These are phyloP conservation scores for Ustilago esculenta DNA, from an alignment of 1,284 basidiomycete species.

Conservation along the genomic window DNA sequence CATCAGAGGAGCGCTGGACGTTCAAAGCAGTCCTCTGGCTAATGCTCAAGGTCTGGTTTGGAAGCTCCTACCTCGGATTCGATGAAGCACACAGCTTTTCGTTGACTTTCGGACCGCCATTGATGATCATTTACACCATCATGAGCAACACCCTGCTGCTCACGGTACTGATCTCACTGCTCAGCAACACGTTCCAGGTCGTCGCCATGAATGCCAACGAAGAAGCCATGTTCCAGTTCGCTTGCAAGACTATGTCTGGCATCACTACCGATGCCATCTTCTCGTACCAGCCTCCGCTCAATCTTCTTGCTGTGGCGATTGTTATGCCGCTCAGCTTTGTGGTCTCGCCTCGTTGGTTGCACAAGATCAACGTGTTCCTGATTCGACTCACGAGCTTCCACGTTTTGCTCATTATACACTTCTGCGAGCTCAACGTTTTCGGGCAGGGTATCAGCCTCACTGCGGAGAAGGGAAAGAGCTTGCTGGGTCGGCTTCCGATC, in stretches of 20 bases:
- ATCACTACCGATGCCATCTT: constrained; percentile 89
- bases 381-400: constrained; percentile 83
- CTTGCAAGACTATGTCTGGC: constrained; percentile 71
- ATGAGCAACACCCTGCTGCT: constrained; percentile 78
- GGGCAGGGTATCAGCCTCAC: constrained; percentile 50
- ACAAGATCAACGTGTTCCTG: constrained; percentile 72
- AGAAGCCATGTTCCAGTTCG: constrained; percentile 91
- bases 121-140: constrained; percentile 74
- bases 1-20: constrained; percentile 63
- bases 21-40: constrained; percentile 81
- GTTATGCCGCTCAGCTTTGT: constrained; percentile 52
- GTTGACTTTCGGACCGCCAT: constrained; percentile 80
- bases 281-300: constrained; percentile 87
- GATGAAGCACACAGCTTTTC: constrained; percentile 72
- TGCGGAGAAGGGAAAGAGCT: constrained; percentile 43
- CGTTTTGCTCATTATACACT: constrained; percentile 80
- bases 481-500: constrained; percentile 31
- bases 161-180: constrained; percentile 76
- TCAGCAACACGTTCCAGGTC: constrained; percentile 90
- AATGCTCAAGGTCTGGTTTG: constrained; percentile 81
- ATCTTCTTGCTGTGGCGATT: constrained; percentile 48
- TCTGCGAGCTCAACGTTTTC: constrained; percentile 78
- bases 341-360: constrained; percentile 66
- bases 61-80: constrained; percentile 61
- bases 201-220: constrained; percentile 91